A percentile compares a stretch with the other conserved stretches of the same genome.
Conservation (phyloP, 345 rosid genomes). For the Gossypium rotundifolium region DNA sequence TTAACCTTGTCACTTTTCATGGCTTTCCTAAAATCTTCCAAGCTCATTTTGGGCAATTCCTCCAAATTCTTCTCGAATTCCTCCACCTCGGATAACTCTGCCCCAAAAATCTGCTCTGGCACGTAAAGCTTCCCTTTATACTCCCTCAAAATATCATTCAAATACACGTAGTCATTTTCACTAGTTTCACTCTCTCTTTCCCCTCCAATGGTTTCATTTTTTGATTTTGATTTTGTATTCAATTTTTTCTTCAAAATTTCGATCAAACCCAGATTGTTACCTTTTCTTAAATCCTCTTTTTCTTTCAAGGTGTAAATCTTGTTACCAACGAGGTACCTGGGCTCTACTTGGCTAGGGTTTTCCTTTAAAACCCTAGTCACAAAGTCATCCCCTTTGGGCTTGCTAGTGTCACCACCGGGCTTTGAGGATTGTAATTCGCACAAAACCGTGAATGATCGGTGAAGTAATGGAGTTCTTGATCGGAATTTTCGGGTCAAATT, state of each 20-base stretch:
- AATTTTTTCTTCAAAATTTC: slow-evolving; percentile 39
- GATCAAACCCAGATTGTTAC: slow-evolving; percentile 31
- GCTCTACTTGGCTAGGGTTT: slow-evolving; percentile 82
- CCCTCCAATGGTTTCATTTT: slow-evolving; percentile 16
- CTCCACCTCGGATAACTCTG: slow-evolving; percentile 67
- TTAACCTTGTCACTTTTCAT: slow-evolving; percentile 57
- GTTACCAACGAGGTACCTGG: slow-evolving; percentile 51
- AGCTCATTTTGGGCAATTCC: slow-evolving; percentile 65
- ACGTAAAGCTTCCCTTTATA: slow-evolving; percentile 83
- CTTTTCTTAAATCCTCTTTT: slow-evolving; percentile 42
- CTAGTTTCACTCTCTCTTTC: slow-evolving; percentile 15
- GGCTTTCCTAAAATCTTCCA: slow-evolving; percentile 66
- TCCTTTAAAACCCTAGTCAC: slow-evolving; percentile 64
- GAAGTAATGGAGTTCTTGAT: slow-evolving; percentile 33
- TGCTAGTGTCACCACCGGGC: slow-evolving; percentile 28
- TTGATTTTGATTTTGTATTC: slow-evolving; percentile 28
- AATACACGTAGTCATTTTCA: slow-evolving; percentile 42
- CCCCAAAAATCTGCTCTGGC: slow-evolving; percentile 78
- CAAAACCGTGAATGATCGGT: slow-evolving; percentile 44
- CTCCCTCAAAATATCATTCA: slow-evolving; percentile 75
- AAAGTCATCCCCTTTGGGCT: slow-evolving; percentile 43
- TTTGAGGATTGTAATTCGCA: slow-evolving; percentile 36
- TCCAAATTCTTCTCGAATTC: slow-evolving; percentile 52
- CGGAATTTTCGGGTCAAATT: slow-evolving; percentile 22
- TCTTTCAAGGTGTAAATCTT: slow-evolving; percentile 59